These are phyloP conservation scores for Tephrocybe rancida DNA, from an alignment of 768 basidiomycete genomes.

Conservation along the genomic window DNA sequence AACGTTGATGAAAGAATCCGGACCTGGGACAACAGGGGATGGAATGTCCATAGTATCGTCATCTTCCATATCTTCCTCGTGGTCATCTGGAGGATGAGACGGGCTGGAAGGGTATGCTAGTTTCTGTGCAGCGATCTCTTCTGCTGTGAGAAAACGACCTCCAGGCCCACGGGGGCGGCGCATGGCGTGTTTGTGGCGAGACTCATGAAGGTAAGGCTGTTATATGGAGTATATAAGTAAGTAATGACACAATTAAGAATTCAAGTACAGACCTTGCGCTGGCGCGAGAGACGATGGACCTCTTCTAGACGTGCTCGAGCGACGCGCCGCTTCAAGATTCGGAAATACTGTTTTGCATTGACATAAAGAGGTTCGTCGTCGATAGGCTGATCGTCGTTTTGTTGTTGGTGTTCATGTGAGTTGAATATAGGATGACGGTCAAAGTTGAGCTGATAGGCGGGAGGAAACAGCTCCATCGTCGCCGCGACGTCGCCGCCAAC, in stretches of 20 bases:
- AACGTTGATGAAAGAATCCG: conserved; percentile 25
- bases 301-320: conserved; percentile 93
- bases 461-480: conserved; percentile 49
- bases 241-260: conserved; percentile 3
- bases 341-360: conserved; percentile 98
- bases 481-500: conserved; percentile 51
- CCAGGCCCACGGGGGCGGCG: conserved; percentile 95
- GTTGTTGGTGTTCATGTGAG: conserved; percentile 16
- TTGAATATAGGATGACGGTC: conserved; percentile 22
- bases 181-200: conserved; percentile 98
- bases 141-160: conserved; percentile 95
- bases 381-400: conserved; percentile 40
- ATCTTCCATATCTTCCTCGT: conserved; percentile 34
- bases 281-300: conserved; percentile 87
- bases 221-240: background rate
- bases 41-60: conserved; percentile 37
- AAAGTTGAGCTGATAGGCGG: conserved; percentile 52
- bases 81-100: conserved; percentile 23
- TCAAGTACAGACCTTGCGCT: conserved; percentile 73
- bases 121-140: conserved; percentile 89
- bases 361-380: conserved; percentile 99
- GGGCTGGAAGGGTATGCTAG: conserved; percentile 33
- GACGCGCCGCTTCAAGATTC: conserved; percentile 93
- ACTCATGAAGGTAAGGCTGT: conserved; percentile 97
- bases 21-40: conserved; percentile 17